A percentile compares a stretch with the other conserved stretches of the same genome.
Evolutionary conservation across 108 stramenopile genomes (phyloP).

Genomic region (Conticribra guillardii): DNA sequence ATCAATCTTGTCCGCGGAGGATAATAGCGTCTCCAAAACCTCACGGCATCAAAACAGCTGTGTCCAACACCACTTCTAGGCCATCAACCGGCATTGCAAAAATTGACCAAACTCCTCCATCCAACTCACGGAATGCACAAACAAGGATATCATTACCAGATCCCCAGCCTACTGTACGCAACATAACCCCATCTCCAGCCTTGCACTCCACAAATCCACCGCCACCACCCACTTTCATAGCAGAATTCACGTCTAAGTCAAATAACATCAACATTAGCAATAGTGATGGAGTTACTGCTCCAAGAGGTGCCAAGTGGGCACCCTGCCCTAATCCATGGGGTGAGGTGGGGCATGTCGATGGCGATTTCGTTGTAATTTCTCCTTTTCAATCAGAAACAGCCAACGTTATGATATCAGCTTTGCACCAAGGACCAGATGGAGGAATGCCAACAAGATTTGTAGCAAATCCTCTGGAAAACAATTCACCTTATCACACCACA

Average conservation of each 20-base stretch:
- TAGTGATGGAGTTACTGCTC: slow-evolving; percentile 24
- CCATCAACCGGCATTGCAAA: too few relatives aligned
- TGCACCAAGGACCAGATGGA: slow-evolving; percentile 24
- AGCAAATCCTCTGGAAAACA: slow-evolving; percentile 51
- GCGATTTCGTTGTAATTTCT: slow-evolving; percentile 70
- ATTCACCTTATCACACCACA: slow-evolving; percentile 62
- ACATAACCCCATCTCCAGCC: slow-evolving; percentile 24
- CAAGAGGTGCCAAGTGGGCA: slow-evolving; percentile 52
- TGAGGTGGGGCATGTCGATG: slow-evolving; percentile 50
- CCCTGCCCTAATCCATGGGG: slow-evolving; percentile 79
- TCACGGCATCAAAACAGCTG: not conserved
- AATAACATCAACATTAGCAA: slow-evolving; percentile 7
- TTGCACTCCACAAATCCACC: slow-evolving; percentile 7
- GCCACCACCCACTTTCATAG: slow-evolving; percentile 24
- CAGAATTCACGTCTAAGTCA: slow-evolving; percentile 29
- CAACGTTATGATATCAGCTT: slow-evolving; percentile 41
- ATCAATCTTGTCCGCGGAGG: slow-evolving; percentile 14
- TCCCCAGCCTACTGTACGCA: not conserved
- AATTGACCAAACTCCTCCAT: slow-evolving; percentile 6
- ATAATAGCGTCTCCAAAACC: not conserved
- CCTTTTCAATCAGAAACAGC: slow-evolving; percentile 42
- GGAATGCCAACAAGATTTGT: slow-evolving; percentile 50
- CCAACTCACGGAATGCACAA: not conserved
- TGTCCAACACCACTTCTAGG: too few relatives aligned
- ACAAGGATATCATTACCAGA: not conserved